Conservation (phyloP, 1,139 yeast species). For the Zygosaccharomyces sapae region DNA sequence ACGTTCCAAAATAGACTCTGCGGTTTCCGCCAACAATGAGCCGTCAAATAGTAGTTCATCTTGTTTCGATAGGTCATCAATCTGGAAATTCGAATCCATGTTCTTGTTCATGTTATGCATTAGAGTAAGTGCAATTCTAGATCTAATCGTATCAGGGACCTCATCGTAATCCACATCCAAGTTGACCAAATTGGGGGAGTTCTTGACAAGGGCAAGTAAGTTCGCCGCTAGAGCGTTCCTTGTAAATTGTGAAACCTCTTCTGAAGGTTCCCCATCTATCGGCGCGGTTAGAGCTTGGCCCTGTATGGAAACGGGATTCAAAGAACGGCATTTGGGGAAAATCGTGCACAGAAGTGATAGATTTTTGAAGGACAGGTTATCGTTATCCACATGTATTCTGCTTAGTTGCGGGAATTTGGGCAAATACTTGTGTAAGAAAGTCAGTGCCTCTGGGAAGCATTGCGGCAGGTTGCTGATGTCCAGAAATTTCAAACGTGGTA, state of each 20-base stretch:
- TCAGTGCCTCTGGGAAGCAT: slow-evolving; percentile 67
- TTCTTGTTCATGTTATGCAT: slow-evolving; percentile 76
- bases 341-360: slow-evolving; percentile 66
- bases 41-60: slow-evolving; percentile 54
- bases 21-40: slow-evolving; percentile 59
- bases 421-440: slow-evolving; percentile 55
- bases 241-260: slow-evolving; percentile 30
- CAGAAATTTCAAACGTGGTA: slow-evolving; percentile 60
- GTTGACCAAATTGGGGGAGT: slow-evolving; percentile 59
- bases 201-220: slow-evolving; percentile 65
- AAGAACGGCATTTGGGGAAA: slow-evolving; percentile 60
- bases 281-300: slow-evolving; percentile 38
- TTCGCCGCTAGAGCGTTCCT: slow-evolving; percentile 46
- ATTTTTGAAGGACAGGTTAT: slow-evolving; percentile 59
- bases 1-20: slow-evolving; percentile 52
- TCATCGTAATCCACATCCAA: slow-evolving; percentile 69
- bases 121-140: slow-evolving; percentile 74
- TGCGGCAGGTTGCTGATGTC: slow-evolving; percentile 73
- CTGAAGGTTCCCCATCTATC: slow-evolving; percentile 3
- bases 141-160: slow-evolving; percentile 66
- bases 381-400: slow-evolving; percentile 74
- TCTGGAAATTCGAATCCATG: slow-evolving; percentile 43
- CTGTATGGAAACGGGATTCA: slow-evolving; percentile 71
- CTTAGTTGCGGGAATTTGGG: slow-evolving; percentile 63
- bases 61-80: slow-evolving; percentile 35